Percentiles rank a stretch among this genome's conserved stretches.
phyloP scores from a whole-genome alignment of 208 protist species.

The Wallacemonas sp. region DNA sequence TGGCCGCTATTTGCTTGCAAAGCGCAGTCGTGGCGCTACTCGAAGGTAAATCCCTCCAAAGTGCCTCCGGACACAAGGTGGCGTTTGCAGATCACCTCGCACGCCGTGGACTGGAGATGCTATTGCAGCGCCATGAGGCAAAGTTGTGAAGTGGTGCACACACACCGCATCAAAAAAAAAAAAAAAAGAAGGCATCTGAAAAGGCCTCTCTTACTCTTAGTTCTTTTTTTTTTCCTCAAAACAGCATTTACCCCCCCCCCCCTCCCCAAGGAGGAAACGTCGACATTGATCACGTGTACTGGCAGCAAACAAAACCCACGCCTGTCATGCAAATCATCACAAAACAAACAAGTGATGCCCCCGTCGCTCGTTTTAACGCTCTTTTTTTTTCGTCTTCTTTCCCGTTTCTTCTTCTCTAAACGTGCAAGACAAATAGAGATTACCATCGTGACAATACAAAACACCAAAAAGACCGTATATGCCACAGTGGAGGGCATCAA shows the following conservation, averaged over 20 bases:
- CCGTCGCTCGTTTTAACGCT: conserved; percentile 10
- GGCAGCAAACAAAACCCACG: too few relatives aligned
- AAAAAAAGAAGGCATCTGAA: not conserved
- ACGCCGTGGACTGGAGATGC: conserved; percentile 49
- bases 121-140: conserved; percentile 34
- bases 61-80: conserved; percentile 25
- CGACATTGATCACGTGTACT: too few relatives aligned
- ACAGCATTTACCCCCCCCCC: too few relatives aligned
- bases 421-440: too few relatives aligned
- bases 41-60: conserved; percentile 28
- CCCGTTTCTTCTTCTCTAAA: too few relatives aligned
- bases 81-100: conserved; percentile 57
- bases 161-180: not conserved
- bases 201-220: not conserved
- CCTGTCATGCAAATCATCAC: too few relatives aligned
- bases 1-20: conserved; percentile 60
- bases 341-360: too few relatives aligned
- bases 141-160: conserved; percentile 8
- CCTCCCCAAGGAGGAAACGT: too few relatives aligned
- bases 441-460: not conserved
- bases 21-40: conserved; percentile 31
- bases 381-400: conserved; percentile 12
- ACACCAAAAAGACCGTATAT: not conserved
- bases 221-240: conserved; percentile 15
- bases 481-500: too few relatives aligned